Evolutionary conservation across 2,329 filamentous ascomycete genomes (phyloP), one percentile per base, ranked within the genome.

Genomic region (Apiospora pterosperma): DNA sequence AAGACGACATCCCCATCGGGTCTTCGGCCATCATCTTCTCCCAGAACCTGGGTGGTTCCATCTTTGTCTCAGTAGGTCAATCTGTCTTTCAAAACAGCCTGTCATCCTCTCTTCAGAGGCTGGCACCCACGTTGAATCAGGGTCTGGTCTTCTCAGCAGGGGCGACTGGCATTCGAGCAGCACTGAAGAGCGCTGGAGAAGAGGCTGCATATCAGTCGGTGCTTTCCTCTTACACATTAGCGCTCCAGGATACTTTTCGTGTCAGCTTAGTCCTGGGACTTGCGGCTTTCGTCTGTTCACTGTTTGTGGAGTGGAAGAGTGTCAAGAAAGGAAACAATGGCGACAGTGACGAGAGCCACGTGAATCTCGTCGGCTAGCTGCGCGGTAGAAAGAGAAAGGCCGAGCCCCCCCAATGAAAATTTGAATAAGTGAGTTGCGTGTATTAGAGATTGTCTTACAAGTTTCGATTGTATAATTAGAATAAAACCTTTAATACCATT

Each of bases 71-170:
- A 2, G 85, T 90, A 10, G 84, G 85, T 0, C 86, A 92, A 73
- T 86, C 88, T n/a, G 81, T 90, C 61, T 90, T 92, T 77, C 83
- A 86, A 65, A 90, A 90, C 69, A 85, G 82, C 0, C 78, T 92
- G 2, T 25, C 31, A 0, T 1, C 7, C 3, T 36, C 36, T 2
- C 25, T 60, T 12, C 21, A 5, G 10, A 28, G 31, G 14, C 36
- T 60, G 36, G 58, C 58, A 2, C 58, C 58, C 36, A 8, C 21
- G 0, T 36, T 60, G 11, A 28, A 41, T 21, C 36, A 36, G 5
- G 23, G 21, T 4, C 34, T 60, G 8, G 14, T 60, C 36, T 60
- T 60, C n/a, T 11, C 36, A 12, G 39, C 58, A 21, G 58, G 58
- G 12, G 58, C 58, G 14, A 60, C 58, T 10, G 58, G 58, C 10